Percentiles rank a stretch among this genome's conserved stretches.
Conservation (phyloP, 1,284 basidiomycete genomes). For the Cutaneotrichosporon sp. region DNA sequence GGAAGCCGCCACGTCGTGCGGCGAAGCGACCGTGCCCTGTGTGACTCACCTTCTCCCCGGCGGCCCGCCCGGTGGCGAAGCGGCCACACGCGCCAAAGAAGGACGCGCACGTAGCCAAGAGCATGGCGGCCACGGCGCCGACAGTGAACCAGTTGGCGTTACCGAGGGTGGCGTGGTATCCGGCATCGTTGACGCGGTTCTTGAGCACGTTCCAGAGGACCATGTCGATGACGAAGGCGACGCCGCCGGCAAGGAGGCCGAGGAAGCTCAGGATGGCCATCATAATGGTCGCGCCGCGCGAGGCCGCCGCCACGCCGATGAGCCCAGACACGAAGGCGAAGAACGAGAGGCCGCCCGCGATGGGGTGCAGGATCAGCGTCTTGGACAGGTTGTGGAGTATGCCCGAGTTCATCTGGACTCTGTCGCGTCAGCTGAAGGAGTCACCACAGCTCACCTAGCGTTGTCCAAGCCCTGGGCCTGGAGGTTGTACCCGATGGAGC, state of each 20-base stretch:
- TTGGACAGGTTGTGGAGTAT: conserved; percentile 69
- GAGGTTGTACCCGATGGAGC: conserved; percentile 44
- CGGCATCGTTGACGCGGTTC: conserved; percentile 61
- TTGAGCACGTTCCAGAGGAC: conserved; percentile 72
- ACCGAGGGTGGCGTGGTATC: conserved; percentile 48
- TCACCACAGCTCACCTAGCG: conserved; percentile 28
- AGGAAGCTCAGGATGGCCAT: conserved; percentile 69
- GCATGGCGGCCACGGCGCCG: conserved; percentile 66
- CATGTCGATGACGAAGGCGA: conserved; percentile 75
- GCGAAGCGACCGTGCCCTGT: neutral
- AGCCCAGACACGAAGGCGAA: conserved; percentile 72
- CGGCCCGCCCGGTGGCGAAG: conserved; percentile 54
- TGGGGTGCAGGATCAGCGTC: conserved; percentile 72
- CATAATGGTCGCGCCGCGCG: conserved; percentile 68
- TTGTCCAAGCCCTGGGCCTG: conserved; percentile 28
- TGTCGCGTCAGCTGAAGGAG: conserved; percentile 16
- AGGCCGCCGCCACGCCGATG: conserved; percentile 62
- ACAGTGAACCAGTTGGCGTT: conserved; percentile 64
- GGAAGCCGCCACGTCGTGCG: neutral
- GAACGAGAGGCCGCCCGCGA: conserved; percentile 70
- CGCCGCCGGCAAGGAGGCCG: conserved; percentile 64
- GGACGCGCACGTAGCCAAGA: conserved; percentile 66
- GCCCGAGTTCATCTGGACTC: conserved; percentile 55
- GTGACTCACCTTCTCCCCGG: conserved; percentile 46
- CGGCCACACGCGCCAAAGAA: conserved; percentile 68